phyloP scores from a whole-genome alignment of 2,329 filamentous ascomycete genomes.

The Verticillium longisporum region DNA sequence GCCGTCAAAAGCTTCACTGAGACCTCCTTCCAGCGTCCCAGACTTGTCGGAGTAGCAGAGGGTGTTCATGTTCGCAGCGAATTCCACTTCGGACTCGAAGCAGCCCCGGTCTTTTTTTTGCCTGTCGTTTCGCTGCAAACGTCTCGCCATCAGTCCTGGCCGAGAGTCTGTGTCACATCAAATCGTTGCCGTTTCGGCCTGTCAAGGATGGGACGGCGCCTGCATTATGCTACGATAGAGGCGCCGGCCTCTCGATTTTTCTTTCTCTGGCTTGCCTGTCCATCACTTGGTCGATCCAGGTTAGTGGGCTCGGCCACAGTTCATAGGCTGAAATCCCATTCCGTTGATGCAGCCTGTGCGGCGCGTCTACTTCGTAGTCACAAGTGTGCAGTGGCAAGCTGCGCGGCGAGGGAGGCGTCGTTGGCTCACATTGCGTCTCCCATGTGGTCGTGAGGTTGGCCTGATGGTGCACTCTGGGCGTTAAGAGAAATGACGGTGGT shows the following conservation, averaged over 20 bases:
- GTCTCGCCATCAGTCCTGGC: background rate
- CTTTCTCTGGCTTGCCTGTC: background rate
- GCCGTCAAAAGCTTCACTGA: conserved; percentile 3
- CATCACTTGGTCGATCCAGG: too few species aligned
- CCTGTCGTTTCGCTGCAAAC: background rate
- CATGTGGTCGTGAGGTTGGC: background rate
- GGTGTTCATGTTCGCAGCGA: background rate
- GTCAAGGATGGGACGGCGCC: background rate
- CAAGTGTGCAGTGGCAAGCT: background rate
- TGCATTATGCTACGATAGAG: background rate
- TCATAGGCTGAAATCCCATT: too few species aligned
- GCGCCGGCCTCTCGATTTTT: background rate
- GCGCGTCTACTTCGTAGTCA: background rate
- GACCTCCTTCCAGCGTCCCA: background rate
- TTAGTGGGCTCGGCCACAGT: too few species aligned
- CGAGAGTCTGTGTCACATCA: background rate
- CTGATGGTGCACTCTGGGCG: background rate
- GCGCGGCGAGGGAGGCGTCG: background rate
- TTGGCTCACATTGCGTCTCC: background rate
- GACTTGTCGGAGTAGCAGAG: background rate
- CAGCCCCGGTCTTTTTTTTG: background rate
- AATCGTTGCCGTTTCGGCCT: background rate
- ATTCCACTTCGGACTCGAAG: background rate
- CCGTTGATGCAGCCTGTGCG: background rate
- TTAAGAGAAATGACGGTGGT: background rate